Conservation (phyloP, 768 basidiomycete species). For the Clitopilus hobsonii region DNA sequence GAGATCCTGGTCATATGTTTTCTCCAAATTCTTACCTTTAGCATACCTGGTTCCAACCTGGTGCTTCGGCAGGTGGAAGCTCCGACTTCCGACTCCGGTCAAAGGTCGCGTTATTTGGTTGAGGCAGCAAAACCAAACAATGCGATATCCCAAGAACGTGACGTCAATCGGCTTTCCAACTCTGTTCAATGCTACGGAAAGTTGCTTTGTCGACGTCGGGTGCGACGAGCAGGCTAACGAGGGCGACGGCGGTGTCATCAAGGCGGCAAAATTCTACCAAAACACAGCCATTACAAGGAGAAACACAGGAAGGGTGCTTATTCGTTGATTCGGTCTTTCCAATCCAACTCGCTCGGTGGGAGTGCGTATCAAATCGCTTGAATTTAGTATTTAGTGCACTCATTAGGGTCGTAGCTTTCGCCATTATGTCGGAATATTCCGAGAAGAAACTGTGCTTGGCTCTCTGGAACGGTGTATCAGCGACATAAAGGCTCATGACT, state of each 20-base stretch:
- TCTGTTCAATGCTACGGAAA: neutral
- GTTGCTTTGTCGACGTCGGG: neutral
- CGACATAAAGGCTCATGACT: slow-evolving; percentile 47
- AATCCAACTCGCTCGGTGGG: slow-evolving; percentile 63
- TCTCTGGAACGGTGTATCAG: slow-evolving; percentile 44
- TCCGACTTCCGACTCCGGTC: too few species aligned
- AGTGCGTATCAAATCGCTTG: slow-evolving; percentile 40
- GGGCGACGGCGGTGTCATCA: neutral
- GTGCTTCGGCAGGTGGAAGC: neutral
- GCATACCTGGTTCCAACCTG: too few species aligned
- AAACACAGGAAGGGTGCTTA: slow-evolving; percentile 35
- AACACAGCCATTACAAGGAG: neutral
- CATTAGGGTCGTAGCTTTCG: slow-evolving; percentile 44
- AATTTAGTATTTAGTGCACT: slow-evolving; percentile 2
- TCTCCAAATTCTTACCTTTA: too few species aligned
- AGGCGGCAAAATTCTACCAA: neutral
- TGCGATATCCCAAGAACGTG: neutral
- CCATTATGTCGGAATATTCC: slow-evolving; percentile 55
- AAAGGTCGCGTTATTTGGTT: neutral
- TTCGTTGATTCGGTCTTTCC: slow-evolving; percentile 81
- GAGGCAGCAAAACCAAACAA: neutral
- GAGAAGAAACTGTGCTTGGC: slow-evolving; percentile 53
- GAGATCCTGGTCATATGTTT: too few species aligned
- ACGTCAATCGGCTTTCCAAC: neutral
- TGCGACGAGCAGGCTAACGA: neutral